phyloP scores from a whole-genome alignment of 495 filamentous ascomycete species.

The Xylaria cubensis region DNA sequence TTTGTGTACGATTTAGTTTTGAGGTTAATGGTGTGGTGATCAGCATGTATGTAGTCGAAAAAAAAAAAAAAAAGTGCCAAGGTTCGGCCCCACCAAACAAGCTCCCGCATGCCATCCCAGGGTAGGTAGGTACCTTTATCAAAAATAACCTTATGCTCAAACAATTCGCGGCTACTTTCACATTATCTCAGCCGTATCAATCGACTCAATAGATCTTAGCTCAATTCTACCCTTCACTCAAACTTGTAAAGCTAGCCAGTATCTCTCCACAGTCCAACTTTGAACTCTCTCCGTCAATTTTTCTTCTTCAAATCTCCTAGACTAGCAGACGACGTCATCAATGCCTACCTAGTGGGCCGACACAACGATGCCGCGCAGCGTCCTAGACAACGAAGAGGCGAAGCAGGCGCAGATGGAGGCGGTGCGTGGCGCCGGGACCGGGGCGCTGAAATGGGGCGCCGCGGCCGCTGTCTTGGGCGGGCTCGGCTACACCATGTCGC shows the following conservation, averaged over 20 bases:
- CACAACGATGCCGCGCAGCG: slow-evolving; percentile 42
- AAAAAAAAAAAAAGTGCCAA: too few species aligned
- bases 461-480: slow-evolving; percentile 62
- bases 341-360: slow-evolving; percentile 7
- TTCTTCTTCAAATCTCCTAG: not conserved
- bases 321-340: not conserved
- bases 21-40: too few species aligned
- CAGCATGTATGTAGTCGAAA: too few species aligned
- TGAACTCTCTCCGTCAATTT: not conserved
- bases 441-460: slow-evolving; percentile 71
- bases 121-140: not conserved
- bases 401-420: slow-evolving; percentile 68
- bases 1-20: too few species aligned
- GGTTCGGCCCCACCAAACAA: slow-evolving; percentile 20
- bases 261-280: not conserved
- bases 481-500: slow-evolving; percentile 64
- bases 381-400: slow-evolving; percentile 60
- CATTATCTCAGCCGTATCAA: not conserved
- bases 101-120: slow-evolving; percentile 10
- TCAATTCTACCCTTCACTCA: not conserved
- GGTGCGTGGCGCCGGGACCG: slow-evolving; percentile 62
- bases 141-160: slow-evolving; percentile 5
- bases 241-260: not conserved
- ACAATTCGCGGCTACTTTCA: not conserved
- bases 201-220: not conserved